Base-by-base conservation (phyloP, 2,329 filamentous ascomycete genomes). In the Sclerotinia borealis region DNA sequence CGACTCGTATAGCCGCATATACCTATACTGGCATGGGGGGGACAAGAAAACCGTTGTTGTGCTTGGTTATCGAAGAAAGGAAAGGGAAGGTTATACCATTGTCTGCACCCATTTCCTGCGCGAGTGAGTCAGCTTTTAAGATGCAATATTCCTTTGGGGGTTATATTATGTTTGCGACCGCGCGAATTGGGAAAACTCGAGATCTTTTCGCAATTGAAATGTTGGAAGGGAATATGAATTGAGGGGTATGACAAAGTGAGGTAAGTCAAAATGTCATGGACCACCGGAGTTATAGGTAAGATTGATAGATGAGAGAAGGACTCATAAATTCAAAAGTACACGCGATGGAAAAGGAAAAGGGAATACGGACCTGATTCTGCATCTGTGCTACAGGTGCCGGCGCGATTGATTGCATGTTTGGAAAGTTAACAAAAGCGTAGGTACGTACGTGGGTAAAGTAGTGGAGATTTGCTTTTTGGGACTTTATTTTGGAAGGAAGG, bases 391-490 rank as follows among this genome's bases (percentile, higher is more conserved):
- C 67, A 17, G 72, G 72, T 11, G 70, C 71, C 25, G 72, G 72
- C 31, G 72, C 72, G 50, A 73, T 72, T 51, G 71, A 71, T 65
- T 73, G 72, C 72, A 72, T 73, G 36, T 37, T 61, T 29, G 51
- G 43, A 27, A 48, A 31, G 17, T 25, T 29, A 56, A 25, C 27
- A 19, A 34, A 45, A 45, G 29, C n/a, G 27, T 45, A 25, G 17
- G 27, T 19, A 29, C 27, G 41, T 17, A 25, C n/a, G n/a, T n/a
- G n/a, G n/a, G n/a, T n/a, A n/a, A n/a, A 27, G 52, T 25, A 34
- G 39, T 34, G 52, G 29, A 15, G 19, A 36, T 48, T 48, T 59
- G 43, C 27, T 43, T 56, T 27, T 59, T 59, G 6, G 31, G 10
- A n/a, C 19, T 36, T 27, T 36, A 43, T 48, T 36, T 34, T 34